Conservation (phyloP, 345 rosid genomes). For the Linum tenue region DNA sequence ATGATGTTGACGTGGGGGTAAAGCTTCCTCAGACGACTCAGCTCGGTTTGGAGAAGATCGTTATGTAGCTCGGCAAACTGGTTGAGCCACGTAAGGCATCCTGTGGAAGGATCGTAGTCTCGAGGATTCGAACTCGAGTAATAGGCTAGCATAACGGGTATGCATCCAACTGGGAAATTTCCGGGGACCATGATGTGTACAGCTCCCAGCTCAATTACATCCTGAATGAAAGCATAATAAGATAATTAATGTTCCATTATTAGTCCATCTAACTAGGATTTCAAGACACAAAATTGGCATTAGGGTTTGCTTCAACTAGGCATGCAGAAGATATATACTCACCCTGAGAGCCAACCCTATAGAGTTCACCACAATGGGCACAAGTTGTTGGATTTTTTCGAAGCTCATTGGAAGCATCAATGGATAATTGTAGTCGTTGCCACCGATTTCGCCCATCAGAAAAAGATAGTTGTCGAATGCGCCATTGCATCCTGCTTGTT, state of each 20-base stretch:
- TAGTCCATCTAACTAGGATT: neutral
- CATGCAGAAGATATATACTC: neutral
- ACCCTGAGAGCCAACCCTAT: constrained; percentile 24
- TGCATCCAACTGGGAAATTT: constrained; percentile 35
- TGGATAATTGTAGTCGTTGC: neutral
- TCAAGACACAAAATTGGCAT: neutral
- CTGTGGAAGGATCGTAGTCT: constrained; percentile 28
- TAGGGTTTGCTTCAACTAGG: neutral
- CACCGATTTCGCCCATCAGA: neutral
- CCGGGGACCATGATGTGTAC: constrained; percentile 39
- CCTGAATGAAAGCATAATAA: constrained; percentile 19
- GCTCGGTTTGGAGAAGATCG: constrained; percentile 21
- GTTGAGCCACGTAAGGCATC: constrained; percentile 40
- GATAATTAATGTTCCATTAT: neutral
- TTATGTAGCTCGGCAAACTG: constrained; percentile 32
- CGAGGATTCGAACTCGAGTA: constrained; percentile 14
- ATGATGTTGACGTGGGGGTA: constrained; percentile 26
- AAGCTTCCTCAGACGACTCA: constrained; percentile 14
- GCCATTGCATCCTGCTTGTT: neutral
- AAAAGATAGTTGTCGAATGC: neutral
- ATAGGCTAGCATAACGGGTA: constrained; percentile 19
- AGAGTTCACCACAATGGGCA: neutral
- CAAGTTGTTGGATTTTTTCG: neutral
- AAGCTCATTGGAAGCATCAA: neutral
- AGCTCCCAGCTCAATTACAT: constrained; percentile 35